Evolutionary conservation across 345 rosid genomes (phyloP).

Genomic region (Clausena lansium): DNA sequence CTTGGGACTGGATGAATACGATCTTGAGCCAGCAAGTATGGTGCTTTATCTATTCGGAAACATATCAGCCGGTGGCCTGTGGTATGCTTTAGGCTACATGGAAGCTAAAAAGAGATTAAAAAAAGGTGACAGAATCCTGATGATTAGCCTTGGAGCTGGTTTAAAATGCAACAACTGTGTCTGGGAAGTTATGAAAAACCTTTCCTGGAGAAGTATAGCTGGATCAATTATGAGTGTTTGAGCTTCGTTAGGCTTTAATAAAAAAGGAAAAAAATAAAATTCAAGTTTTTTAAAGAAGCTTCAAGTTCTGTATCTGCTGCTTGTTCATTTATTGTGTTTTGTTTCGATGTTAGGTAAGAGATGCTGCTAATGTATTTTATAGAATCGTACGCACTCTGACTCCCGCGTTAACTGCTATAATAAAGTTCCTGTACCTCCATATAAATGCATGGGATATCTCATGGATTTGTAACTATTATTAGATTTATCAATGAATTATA

Average conservation of each 20-base stretch:
- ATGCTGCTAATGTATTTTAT: neutral
- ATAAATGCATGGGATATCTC: neutral
- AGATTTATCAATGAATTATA: neutral
- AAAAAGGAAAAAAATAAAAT: neutral
- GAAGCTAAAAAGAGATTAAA: conserved; percentile 60
- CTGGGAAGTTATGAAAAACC: conserved; percentile 53
- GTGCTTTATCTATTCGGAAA: conserved; percentile 75
- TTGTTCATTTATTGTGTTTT: neutral
- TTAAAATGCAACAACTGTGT: conserved; percentile 59
- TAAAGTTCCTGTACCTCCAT: neutral
- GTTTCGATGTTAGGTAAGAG: neutral
- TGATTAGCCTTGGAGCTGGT: conserved; percentile 71
- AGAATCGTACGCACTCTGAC: neutral
- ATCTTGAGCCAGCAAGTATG: conserved; percentile 81
- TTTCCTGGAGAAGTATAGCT: conserved; percentile 35
- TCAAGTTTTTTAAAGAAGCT: neutral
- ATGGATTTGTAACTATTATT: neutral
- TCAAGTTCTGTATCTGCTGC: neutral
- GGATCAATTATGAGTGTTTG: conserved; percentile 34
- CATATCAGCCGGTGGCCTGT: conserved; percentile 74
- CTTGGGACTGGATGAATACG: conserved; percentile 50
- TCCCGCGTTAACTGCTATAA: neutral
- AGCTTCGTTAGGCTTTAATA: conserved; percentile 16
- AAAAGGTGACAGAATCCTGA: conserved; percentile 41
- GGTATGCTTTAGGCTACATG: conserved; percentile 79